Evolutionary conservation across 768 basidiomycete genomes (phyloP).

Genomic region (Mycena haematopus): DNA sequence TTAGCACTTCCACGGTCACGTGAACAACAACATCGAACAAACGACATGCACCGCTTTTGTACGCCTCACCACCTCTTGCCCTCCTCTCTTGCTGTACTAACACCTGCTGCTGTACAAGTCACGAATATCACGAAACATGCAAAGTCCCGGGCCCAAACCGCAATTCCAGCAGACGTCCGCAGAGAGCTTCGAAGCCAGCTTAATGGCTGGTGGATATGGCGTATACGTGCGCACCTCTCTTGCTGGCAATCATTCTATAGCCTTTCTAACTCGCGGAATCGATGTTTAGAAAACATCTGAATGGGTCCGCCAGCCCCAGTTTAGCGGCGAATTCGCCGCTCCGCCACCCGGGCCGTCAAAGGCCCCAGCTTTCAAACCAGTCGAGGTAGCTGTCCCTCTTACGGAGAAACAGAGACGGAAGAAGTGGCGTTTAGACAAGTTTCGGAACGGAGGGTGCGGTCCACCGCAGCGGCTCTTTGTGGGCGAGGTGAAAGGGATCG

Average conservation of each 20-base stretch:
- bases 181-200: conserved; percentile 61
- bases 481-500: conserved; percentile 26
- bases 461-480: conserved; percentile 23
- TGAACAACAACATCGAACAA: conserved; percentile 2
- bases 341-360: conserved; percentile 34
- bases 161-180: conserved; percentile 58
- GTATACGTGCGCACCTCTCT: conserved; percentile 45
- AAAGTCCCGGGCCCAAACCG: conserved; percentile 22
- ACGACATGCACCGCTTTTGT: not conserved
- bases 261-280: not conserved
- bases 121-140: conserved; percentile 15
- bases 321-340: conserved; percentile 40
- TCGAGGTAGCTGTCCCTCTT: conserved; percentile 18
- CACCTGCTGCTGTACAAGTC: not conserved
- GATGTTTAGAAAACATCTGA: conserved; percentile 36
- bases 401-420: conserved; percentile 30
- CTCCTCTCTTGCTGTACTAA: not conserved
- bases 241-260: not conserved
- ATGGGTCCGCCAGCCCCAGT: conserved; percentile 38
- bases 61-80: not conserved
- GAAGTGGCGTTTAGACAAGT: conserved; percentile 30
- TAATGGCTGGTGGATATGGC: conserved; percentile 61
- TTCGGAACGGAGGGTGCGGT: conserved; percentile 24
- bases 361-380: conserved; percentile 19
- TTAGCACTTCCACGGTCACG: conserved; percentile 12